phyloP scores from a whole-genome alignment of 2,329 filamentous ascomycete species.

The Penicillium sp. region DNA sequence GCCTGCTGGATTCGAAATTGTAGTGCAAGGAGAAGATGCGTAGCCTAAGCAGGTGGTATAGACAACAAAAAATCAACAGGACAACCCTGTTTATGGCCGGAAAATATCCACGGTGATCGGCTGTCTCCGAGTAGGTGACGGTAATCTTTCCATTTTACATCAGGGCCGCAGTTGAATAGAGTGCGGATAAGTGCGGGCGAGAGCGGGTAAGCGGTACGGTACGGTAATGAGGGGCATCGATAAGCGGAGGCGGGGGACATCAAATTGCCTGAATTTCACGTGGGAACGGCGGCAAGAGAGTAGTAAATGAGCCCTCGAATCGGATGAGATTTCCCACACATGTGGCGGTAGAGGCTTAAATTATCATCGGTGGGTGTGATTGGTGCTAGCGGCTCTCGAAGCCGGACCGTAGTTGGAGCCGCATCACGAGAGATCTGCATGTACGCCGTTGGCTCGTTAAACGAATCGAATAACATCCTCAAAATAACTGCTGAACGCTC shows the following conservation, averaged over 20 bases:
- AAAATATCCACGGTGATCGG: conserved; percentile 23
- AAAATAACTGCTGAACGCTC: too few relatives aligned
- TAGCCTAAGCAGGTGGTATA: background rate
- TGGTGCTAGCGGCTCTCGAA: too few relatives aligned
- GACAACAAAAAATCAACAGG: conserved; percentile 5
- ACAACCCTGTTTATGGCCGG: too few relatives aligned
- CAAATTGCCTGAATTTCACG: background rate
- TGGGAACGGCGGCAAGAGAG: background rate
- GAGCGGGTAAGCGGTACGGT: conserved; percentile 7
- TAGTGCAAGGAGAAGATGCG: background rate
- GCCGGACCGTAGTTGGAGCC: too few relatives aligned
- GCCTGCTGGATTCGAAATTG: conserved; percentile 16
- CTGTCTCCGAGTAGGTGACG: conserved; percentile 28
- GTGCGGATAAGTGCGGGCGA: conserved; percentile 5
- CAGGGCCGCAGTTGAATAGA: accelerated
- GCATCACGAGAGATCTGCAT: too few relatives aligned
- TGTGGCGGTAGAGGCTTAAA: too few relatives aligned
- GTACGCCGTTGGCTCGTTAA: too few relatives aligned
- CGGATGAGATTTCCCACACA: too few relatives aligned
- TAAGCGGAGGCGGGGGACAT: conserved; percentile 9
- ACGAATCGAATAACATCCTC: too few relatives aligned
- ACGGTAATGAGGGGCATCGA: conserved; percentile 15
- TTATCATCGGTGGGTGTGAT: too few relatives aligned
- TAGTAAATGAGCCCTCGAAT: too few relatives aligned
- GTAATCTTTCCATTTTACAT: conserved; percentile 1